Evolutionary conservation across 2,329 filamentous ascomycete species (phyloP), one percentile per base, ranked within the genome.

Genomic region (Blumeria hordei): DNA sequence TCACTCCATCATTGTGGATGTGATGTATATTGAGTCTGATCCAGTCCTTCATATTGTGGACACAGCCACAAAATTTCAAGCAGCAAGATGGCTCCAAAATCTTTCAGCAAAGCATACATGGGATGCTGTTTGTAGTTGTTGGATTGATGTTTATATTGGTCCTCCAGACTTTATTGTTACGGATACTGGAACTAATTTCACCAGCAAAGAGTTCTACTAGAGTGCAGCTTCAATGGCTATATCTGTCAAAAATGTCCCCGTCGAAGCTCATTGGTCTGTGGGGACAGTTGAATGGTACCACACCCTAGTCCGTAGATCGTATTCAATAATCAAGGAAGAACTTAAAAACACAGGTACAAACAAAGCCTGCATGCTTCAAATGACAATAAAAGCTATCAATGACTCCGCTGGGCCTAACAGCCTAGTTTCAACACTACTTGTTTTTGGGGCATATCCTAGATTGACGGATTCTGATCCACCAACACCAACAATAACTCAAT

Each of bases 81-180:
- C 44, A 16, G 49, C 14, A n/a, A 45, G 45, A 55, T 55, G 14
- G 21, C 39, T 57, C 33, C n/a, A 54, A 32, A 14, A 53, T 53
- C 16, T 53, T 3, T 33, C 16, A 32, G 43, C 44, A 1, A 36
- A 43, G 21, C 21, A 36, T 45, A 39, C 37, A 12, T 57, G 51
- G 21, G 44, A 57, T 33, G 18, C 21, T 3, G 16, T 56, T 32
- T 34, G 55, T 14, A 21, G 18, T 8, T 58, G 47, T 47, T 58
- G 47, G 47, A 56, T 56, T 14, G 35, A 58, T 39, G 56, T 34
- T 11, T 58, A 58, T 45, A 16, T 55, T 3, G 44, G 55, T 11
- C 55, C 52, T 7, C 50, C 43, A 8, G 49, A 57, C 21, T 16
- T 33, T 28, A 49, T 54, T 49, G 33, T 32, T 16, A 18, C 33